Conservation (phyloP, 495 filamentous ascomycete genomes). For the Podospora tetraspora region DNA sequence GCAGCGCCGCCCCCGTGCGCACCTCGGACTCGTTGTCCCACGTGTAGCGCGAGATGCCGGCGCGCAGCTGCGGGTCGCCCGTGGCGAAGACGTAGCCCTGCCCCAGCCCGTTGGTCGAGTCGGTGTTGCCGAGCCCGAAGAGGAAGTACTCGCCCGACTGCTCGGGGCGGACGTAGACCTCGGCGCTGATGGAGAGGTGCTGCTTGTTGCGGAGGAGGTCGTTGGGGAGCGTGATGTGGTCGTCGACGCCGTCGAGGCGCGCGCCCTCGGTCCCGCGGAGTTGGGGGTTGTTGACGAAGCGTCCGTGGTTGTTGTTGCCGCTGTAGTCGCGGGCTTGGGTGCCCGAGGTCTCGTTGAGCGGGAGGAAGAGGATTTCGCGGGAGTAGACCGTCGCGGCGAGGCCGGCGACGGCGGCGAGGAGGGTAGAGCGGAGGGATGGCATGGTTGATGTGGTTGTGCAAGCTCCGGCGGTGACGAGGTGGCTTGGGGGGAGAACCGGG, state of each 20-base stretch:
- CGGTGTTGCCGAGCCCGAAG: conserved; percentile 18
- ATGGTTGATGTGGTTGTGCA: neutral
- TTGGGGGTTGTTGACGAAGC: conserved; percentile 10
- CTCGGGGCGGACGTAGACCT: conserved; percentile 12
- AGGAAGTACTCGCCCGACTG: conserved; percentile 16
- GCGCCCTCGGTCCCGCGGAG: conserved; percentile 12
- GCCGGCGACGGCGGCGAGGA: conserved; percentile 4
- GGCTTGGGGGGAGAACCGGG: neutral
- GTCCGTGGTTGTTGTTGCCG: conserved; percentile 12
- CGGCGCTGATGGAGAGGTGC: conserved; percentile 11
- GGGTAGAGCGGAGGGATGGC: conserved; percentile 3
- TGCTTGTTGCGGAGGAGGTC: conserved; percentile 12
- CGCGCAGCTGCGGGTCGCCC: conserved; percentile 13
- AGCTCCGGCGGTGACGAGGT: neutral
- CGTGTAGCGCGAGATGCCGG: conserved; percentile 9
- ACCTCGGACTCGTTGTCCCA: conserved; percentile 16
- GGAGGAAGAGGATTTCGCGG: conserved; percentile 11
- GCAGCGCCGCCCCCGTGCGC: conserved; percentile 1
- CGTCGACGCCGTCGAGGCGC: conserved; percentile 15
- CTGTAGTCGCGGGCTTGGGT: conserved; percentile 14
- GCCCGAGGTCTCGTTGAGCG: conserved; percentile 17
- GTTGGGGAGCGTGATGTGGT: conserved; percentile 17
- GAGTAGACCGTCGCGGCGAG: conserved; percentile 3
- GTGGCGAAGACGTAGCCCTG: conserved; percentile 19
- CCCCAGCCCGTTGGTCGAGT: neutral